These are phyloP conservation scores for Paraphoma sp. DNA, from an alignment of 2,329 filamentous ascomycete species.

Conservation along the genomic window DNA sequence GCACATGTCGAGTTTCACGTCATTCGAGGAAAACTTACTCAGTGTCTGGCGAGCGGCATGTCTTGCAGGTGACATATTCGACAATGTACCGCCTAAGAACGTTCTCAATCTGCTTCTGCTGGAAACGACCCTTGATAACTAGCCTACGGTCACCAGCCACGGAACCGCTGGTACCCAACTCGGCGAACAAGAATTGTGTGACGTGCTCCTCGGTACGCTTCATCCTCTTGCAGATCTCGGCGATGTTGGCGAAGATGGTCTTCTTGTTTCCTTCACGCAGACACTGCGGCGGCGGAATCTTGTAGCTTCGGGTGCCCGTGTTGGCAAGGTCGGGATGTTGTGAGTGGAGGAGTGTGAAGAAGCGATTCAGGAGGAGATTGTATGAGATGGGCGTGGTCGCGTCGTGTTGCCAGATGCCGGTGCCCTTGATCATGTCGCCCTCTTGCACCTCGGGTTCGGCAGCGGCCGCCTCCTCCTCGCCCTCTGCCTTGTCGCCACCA, in stretches of 20 bases:
- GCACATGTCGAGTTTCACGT: constrained; percentile 43
- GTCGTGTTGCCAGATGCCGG: constrained; percentile 88
- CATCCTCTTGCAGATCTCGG: constrained; percentile 99
- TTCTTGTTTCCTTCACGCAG: constrained; percentile 98
- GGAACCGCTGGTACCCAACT: constrained; percentile 95
- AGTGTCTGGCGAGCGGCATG: constrained; percentile 64
- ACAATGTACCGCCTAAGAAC: constrained; percentile 94
- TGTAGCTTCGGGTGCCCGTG: constrained; percentile 91
- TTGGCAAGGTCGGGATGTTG: constrained; percentile 96
- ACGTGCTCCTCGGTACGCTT: constrained; percentile 98
- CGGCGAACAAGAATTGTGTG: constrained; percentile 94
- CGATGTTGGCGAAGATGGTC: constrained; percentile 99
- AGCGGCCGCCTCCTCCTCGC: constrained; percentile 54
- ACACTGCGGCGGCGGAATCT: constrained; percentile 98
- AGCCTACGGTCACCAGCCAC: constrained; percentile 86
- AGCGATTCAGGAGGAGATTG: constrained; percentile 83
- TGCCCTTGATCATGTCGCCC: constrained; percentile 85
- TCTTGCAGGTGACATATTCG: constrained; percentile 99
- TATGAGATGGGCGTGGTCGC: constrained; percentile 81
- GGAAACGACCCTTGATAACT: constrained; percentile 99
- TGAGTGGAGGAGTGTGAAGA: constrained; percentile 92
- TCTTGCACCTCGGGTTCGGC: constrained; percentile 62
- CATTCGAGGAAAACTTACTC: constrained; percentile 16
- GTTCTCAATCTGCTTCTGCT: constrained; percentile 99
- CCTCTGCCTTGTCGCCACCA: constrained; percentile 60